A percentile compares a stretch with the other conserved stretches of the same genome.
phyloP scores from a whole-genome alignment of 306 rosid genomes.

The Casuarina equisetifolia region DNA sequence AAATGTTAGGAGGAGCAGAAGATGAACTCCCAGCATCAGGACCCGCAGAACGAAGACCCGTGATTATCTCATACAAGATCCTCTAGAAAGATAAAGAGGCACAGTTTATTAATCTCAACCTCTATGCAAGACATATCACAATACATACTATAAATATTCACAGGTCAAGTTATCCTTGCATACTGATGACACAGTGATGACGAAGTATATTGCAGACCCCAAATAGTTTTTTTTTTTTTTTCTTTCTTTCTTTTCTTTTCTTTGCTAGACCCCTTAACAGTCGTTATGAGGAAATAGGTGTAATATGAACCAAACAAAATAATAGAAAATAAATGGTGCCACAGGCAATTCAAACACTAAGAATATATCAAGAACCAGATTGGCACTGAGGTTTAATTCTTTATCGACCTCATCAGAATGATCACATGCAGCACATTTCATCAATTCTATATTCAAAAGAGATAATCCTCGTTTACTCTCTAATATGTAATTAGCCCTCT shows the following conservation, averaged over 20 bases:
- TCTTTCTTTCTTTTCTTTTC: too few species aligned
- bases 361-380: background rate
- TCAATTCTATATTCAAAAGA: background rate
- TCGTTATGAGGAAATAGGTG: background rate
- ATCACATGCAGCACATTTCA: background rate
- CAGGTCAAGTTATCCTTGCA: background rate
- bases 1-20: constrained; percentile 55
- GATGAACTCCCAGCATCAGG: constrained; percentile 79
- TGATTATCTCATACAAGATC: constrained; percentile 64
- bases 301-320: constrained; percentile 5
- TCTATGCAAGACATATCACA: background rate
- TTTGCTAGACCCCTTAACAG: background rate
- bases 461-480: background rate
- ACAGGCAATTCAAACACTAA: constrained; percentile 1
- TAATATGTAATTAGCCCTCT: background rate
- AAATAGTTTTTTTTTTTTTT: background rate
- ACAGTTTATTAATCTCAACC: constrained; percentile 6
- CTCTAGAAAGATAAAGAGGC: constrained; percentile 45
- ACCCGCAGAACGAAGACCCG: constrained; percentile 58
- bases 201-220: background rate
- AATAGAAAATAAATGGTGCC: background rate
- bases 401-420: background rate
- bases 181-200: background rate
- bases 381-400: background rate
- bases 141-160: background rate